Evolutionary conservation across 768 basidiomycete genomes (phyloP).

Genomic region (Kockovaella imperatae): DNA sequence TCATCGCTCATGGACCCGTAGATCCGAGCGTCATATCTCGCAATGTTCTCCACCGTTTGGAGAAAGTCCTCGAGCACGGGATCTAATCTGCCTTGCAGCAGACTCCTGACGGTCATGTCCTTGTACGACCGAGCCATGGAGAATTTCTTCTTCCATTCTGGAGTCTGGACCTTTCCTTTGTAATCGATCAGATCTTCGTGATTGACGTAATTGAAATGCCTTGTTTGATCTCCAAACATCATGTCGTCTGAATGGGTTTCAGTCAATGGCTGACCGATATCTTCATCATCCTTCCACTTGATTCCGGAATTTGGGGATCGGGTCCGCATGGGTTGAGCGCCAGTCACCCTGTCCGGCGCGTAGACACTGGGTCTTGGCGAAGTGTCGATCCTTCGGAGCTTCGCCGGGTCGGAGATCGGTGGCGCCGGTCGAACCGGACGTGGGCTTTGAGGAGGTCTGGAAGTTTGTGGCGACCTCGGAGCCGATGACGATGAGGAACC

Average conservation of each 20-base stretch:
- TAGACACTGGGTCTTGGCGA: not conserved
- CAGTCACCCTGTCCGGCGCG: not conserved
- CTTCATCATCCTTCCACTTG: not conserved
- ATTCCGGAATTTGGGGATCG: not conserved
- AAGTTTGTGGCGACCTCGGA: not conserved
- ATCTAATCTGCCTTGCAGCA: not conserved
- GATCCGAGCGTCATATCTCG: not conserved
- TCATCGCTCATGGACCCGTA: not conserved
- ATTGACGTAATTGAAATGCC: not conserved
- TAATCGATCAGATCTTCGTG: too few species aligned
- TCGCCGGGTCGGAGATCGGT: not conserved
- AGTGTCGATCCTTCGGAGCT: not conserved
- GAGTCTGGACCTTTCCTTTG: too few species aligned
- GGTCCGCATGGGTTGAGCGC: not conserved
- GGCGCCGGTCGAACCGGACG: not conserved
- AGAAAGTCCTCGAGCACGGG: not conserved
- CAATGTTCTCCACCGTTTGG: not conserved
- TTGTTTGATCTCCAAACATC: too few species aligned
- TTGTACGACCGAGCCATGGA: not conserved
- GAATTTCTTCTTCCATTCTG: not conserved
- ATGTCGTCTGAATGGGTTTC: too few species aligned
- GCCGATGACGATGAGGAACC: not conserved
- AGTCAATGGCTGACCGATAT: not conserved
- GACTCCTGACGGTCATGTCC: not conserved
- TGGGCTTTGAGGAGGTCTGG: not conserved